Evolutionary conservation across 306 rosid genomes (phyloP).

Genomic region (Alnus rubra): DNA sequence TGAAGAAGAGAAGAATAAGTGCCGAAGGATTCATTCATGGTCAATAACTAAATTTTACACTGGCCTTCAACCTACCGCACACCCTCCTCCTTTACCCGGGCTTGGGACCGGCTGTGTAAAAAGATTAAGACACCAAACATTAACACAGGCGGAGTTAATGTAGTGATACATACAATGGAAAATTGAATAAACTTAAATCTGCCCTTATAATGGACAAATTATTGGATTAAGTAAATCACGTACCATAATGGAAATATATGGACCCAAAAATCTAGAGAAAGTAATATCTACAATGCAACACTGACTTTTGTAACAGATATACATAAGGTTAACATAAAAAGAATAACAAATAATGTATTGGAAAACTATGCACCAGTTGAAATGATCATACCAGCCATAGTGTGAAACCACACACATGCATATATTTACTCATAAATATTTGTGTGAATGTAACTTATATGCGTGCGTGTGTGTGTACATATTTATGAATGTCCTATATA

Average conservation of each 20-base stretch:
- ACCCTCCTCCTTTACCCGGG: conserved; percentile 11
- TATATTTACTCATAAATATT: background rate
- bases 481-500: background rate
- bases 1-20: no score
- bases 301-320: background rate
- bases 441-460: background rate
- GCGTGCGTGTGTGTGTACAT: background rate
- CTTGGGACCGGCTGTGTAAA: conserved; percentile 11
- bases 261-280: background rate
- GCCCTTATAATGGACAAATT: background rate
- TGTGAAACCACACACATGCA: background rate
- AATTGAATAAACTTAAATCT: background rate
- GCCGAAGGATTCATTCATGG: background rate
- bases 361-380: background rate
- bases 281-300: background rate
- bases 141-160: conserved; percentile 8
- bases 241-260: background rate
- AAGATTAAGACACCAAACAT: background rate
- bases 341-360: background rate
- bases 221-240: background rate
- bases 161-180: background rate
- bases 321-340: background rate
- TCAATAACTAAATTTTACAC: background rate
- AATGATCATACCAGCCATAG: background rate
- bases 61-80: background rate